Evolutionary conservation across 345 rosid genomes (phyloP).

Genomic region (Schrenkiella parvula): DNA sequence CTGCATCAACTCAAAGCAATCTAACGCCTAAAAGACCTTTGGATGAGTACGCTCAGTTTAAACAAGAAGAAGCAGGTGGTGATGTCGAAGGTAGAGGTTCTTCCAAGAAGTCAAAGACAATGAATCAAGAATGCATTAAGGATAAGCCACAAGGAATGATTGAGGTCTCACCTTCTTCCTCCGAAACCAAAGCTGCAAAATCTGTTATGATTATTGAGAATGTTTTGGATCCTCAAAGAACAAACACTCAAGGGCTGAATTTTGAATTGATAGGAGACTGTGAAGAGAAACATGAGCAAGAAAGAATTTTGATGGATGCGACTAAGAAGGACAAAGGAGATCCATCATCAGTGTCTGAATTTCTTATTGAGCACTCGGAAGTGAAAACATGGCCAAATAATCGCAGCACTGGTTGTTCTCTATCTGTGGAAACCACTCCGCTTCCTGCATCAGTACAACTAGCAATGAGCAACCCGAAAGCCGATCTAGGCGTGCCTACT

Average conservation of each 20-base stretch:
- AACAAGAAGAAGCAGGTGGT: background rate
- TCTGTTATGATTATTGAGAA: background rate
- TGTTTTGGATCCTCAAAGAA: slow-evolving; percentile 1
- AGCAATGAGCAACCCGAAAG: background rate
- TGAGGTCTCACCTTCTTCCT: slow-evolving; percentile 2
- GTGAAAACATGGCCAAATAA: too few species aligned
- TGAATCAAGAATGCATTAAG: background rate
- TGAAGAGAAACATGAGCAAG: background rate
- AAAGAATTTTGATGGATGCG: background rate
- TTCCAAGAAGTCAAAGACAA: slow-evolving; percentile 3
- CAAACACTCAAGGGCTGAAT: background rate
- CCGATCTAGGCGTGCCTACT: background rate
- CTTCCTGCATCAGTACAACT: background rate
- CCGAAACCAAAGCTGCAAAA: background rate
- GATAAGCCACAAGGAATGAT: background rate
- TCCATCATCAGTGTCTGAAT: background rate
- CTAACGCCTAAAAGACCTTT: background rate
- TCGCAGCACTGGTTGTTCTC: too few species aligned
- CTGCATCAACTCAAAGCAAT: background rate
- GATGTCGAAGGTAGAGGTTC: background rate
- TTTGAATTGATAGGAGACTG: background rate
- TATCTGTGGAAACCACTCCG: background rate
- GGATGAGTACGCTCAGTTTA: background rate
- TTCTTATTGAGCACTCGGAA: background rate
- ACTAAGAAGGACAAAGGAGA: background rate